A percentile compares a stretch with the other conserved stretches of the same genome.
phyloP scores from a whole-genome alignment of 176 grass and related monocot genomes.

The Dendrocalamus sinicus region DNA sequence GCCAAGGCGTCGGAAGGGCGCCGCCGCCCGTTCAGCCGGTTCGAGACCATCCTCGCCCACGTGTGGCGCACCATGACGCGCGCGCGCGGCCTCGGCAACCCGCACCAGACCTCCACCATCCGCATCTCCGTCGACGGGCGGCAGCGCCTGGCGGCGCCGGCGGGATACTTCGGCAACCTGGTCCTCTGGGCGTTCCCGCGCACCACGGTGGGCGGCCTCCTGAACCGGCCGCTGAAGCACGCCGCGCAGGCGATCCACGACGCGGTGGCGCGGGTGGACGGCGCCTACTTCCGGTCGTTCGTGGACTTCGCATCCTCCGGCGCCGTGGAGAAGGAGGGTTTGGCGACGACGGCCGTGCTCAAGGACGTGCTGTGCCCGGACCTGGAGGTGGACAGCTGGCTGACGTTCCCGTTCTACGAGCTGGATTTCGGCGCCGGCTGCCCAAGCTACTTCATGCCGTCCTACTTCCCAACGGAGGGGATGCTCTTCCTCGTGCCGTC shows the following conservation, averaged over 20 bases:
- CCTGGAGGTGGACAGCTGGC: constrained; percentile 78
- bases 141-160: constrained; percentile 41
- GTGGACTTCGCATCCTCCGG: constrained; percentile 65
- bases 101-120: constrained; percentile 30
- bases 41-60: constrained; percentile 66
- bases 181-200: constrained; percentile 75
- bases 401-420: constrained; percentile 61
- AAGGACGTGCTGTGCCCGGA: constrained; percentile 58
- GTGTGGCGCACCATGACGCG: constrained; percentile 62
- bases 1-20: constrained; percentile 41
- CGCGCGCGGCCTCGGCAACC: constrained; percentile 41
- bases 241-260: constrained; percentile 63
- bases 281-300: constrained; percentile 68
- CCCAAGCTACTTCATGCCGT: constrained; percentile 68
- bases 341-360: constrained; percentile 52
- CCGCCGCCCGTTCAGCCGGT: constrained; percentile 57
- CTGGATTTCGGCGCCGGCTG: constrained; percentile 66
- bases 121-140: constrained; percentile 71
- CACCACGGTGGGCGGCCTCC: constrained; percentile 47
- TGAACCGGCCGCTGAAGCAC: constrained; percentile 45
- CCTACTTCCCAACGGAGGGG: constrained; percentile 66
- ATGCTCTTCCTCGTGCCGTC: constrained; percentile 66
- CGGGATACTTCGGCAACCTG: constrained; percentile 66
- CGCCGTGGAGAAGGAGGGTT: constrained; percentile 41
- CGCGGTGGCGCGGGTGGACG: constrained; percentile 47